Evolutionary conservation across 2,329 filamentous ascomycete genomes (phyloP), one percentile per base, ranked within the genome.

Genomic region (Microcyclospora pomicola): DNA sequence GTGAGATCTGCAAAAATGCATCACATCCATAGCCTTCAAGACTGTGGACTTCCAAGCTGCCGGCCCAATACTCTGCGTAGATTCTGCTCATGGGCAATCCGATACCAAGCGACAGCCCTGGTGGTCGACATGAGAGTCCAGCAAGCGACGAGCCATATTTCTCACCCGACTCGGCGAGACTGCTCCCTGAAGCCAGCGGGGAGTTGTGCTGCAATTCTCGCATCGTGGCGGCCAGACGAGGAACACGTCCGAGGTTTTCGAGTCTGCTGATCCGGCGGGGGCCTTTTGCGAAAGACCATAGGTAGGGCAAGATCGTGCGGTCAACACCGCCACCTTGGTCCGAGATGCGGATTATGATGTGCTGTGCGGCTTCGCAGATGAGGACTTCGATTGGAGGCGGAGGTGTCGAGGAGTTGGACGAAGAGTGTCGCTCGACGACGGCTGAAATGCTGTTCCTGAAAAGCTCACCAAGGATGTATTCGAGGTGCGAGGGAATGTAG

Each of bases 31-130:
- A 96, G 1, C 91, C 92, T 56, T 95, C 88, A 6, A 98, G 65
- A 53, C 82, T 95, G 58, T 96, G 88, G 41, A 96, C 61, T 52
- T 94, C 82, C 7, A 98, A 65, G 51, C 75, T 91, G 15, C 91
- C 91, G 2, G 91, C 91, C 91, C 91, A 98, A 60, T 96, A 96
- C 61, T 96, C 88, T 19, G 88, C 86, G 60, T 96, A 98, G 2
- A 96, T 83, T 44, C 85, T 75, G 52, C 87, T 94, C 63, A 98
- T 78, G 0, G 91, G 91, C 36, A 98, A 62, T 1, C 91, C 91
- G 72, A 98, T 93, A 3, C 91, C 91, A 1, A 98, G 69, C 9
- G 85, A 75, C 43, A 96, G 65, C 55, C 94, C 81, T 0, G 91
- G 88, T 13, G 86, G 84, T 28, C 91, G 72, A 41, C 78, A 82